These are phyloP conservation scores for Metarhizium humberi DNA, from an alignment of 2,329 filamentous ascomycete species.

Conservation along the genomic window DNA sequence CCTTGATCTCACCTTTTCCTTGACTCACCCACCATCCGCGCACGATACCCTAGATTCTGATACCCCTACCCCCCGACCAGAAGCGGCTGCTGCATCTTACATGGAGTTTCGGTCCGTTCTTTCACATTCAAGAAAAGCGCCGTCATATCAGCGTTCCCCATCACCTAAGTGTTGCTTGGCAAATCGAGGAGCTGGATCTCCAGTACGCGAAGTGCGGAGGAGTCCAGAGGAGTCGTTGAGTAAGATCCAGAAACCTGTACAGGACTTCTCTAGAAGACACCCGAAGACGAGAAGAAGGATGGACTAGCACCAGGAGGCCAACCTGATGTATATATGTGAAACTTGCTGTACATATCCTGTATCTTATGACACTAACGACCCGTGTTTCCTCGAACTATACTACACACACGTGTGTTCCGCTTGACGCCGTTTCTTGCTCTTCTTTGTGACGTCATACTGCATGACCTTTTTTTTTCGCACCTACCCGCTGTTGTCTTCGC, in stretches of 20 bases:
- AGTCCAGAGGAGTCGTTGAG: constrained; percentile 37
- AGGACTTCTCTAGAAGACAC: constrained; percentile 31
- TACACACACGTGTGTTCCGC: not conserved
- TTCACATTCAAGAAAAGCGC: constrained; percentile 19
- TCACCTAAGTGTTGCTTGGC: constrained; percentile 24
- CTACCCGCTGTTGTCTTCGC: not conserved
- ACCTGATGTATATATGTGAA: constrained; percentile 23
- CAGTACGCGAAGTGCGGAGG: constrained; percentile 25
- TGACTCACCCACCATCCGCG: constrained; percentile 5
- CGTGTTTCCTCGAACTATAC: not conserved
- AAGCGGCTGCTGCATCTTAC: constrained; percentile 24
- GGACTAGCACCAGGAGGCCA: constrained; percentile 24
- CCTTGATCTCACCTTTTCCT: constrained; percentile 12
- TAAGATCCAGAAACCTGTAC: constrained; percentile 37
- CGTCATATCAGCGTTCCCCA: constrained; percentile 24
- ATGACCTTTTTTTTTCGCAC: not conserved
- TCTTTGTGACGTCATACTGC: not conserved
- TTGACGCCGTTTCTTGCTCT: not conserved
- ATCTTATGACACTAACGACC: constrained; percentile 21
- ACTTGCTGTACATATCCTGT: constrained; percentile 27
- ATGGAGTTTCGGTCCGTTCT: constrained; percentile 25
- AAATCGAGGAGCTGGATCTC: constrained; percentile 16
- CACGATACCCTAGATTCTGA: constrained; percentile 31
- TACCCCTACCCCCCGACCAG: constrained; percentile 33
- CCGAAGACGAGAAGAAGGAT: constrained; percentile 30